Evolutionary conservation across 202 grass and related monocot genomes (phyloP).

Genomic region (Setaria viridis): DNA sequence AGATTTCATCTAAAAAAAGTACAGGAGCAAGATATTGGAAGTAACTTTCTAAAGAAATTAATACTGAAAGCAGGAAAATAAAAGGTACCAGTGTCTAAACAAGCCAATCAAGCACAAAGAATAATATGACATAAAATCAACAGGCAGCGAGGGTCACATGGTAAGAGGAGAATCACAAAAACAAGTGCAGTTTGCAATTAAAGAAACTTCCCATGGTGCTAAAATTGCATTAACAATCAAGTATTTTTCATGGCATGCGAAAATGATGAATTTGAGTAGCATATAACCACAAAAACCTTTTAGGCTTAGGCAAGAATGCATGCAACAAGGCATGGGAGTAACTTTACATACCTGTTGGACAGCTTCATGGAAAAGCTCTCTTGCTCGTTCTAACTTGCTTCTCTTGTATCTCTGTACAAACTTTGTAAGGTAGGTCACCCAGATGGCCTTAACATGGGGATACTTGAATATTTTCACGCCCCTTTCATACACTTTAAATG

Average conservation of each 20-base stretch:
- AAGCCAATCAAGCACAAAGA: conserved; percentile 34
- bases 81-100: neutral
- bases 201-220: neutral
- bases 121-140: conserved; percentile 22
- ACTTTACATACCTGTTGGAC: conserved; percentile 68
- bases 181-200: neutral
- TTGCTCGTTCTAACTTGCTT: conserved; percentile 87
- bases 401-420: conserved; percentile 90
- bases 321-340: neutral
- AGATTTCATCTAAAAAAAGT: conserved; percentile 5
- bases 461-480: conserved; percentile 99
- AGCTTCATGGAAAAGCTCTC: conserved; percentile 92
- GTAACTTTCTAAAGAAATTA: conserved; percentile 25
- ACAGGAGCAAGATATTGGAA: conserved; percentile 32
- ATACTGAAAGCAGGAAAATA: conserved; percentile 23
- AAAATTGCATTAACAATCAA: conserved; percentile 9
- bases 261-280: neutral
- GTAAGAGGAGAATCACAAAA: conserved; percentile 7
- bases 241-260: neutral
- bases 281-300: neutral
- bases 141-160: neutral
- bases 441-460: conserved; percentile 94
- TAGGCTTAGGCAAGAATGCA: neutral
- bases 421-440: conserved; percentile 96
- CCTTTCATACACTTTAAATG: conserved; percentile 98